Conservation (phyloP, 768 basidiomycete species). For the Dioszegia crocea region DNA sequence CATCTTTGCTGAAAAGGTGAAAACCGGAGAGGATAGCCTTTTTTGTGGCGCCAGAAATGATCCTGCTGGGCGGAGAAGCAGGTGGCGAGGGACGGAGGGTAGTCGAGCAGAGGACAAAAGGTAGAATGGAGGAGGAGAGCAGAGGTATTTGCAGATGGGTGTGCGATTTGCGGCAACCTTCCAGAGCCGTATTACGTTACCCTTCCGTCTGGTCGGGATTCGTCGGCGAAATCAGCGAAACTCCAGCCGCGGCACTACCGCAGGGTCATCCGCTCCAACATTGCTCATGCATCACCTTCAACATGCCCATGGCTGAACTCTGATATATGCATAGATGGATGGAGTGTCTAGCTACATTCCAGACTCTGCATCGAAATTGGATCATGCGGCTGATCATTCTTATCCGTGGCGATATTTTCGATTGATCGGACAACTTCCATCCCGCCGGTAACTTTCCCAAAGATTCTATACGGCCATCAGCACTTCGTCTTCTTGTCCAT, state of each 20-base stretch:
- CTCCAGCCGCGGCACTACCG: too few relatives aligned
- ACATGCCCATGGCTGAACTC: not conserved
- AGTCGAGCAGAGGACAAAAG: not conserved
- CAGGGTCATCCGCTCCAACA: not conserved
- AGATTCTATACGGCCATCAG: slow-evolving; percentile 61
- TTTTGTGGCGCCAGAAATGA: not conserved
- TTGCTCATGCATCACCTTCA: not conserved
- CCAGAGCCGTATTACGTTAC: not conserved
- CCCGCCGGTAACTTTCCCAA: slow-evolving; percentile 80
- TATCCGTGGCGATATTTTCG: slow-evolving; percentile 55
- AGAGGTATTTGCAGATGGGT: not conserved
- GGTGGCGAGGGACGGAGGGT: not conserved
- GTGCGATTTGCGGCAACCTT: not conserved
- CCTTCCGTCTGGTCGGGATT: not conserved
- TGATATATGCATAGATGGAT: not conserved
- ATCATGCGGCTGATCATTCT: slow-evolving; percentile 78
- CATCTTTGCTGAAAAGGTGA: slow-evolving; percentile 18
- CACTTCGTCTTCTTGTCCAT: not conserved
- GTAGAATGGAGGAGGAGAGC: not conserved
- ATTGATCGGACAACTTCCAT: slow-evolving; percentile 86
- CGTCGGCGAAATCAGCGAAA: not conserved
- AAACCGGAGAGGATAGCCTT: too few relatives aligned
- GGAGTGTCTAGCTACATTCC: slow-evolving; percentile 11
- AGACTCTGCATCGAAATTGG: slow-evolving; percentile 71
- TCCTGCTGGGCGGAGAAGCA: too few relatives aligned